Evolutionary conservation across 1,284 basidiomycete genomes (phyloP).

Genomic region (Trametes pubescens): DNA sequence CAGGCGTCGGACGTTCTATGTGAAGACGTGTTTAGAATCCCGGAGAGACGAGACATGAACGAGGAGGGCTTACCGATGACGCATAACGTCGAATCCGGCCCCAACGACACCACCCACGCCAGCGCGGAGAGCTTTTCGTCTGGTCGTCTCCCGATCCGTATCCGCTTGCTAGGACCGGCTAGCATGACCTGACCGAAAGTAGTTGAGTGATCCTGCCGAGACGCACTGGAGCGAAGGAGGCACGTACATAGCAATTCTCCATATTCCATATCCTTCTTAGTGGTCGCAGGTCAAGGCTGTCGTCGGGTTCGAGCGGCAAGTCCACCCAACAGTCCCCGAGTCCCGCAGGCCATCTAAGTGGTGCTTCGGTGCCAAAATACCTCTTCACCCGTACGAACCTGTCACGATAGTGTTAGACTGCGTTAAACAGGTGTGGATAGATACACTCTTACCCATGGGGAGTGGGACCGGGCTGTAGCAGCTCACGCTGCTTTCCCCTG

Average conservation of each 20-base stretch:
- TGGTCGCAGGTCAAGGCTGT: conserved; percentile 18
- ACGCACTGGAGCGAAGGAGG: neutral
- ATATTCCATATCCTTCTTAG: conserved; percentile 22
- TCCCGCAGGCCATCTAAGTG: conserved; percentile 14
- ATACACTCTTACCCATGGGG: neutral
- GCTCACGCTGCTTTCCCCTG: neutral
- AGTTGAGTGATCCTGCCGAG: too few relatives aligned
- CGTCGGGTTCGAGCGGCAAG: conserved; percentile 15
- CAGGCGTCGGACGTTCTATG: conserved; percentile 20
- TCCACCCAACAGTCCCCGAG: conserved; percentile 21
- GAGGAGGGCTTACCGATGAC: conserved; percentile 15
- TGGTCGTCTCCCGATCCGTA: conserved; percentile 8
- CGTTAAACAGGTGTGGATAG: too few relatives aligned
- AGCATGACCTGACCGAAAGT: conserved; percentile 16
- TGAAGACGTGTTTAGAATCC: neutral
- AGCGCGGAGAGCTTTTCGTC: conserved; percentile 21
- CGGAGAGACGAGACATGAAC: too few relatives aligned
- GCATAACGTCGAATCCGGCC: conserved; percentile 16
- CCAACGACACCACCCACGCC: conserved; percentile 15
- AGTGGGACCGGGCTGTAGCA: neutral
- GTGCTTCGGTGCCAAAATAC: conserved; percentile 20
- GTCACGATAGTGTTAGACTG: neutral
- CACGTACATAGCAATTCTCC: conserved; percentile 31
- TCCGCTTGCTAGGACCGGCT: conserved; percentile 5
- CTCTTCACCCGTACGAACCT: conserved; percentile 27